phyloP scores from a whole-genome alignment of 257 asterid species.

The Fraxinus excelsior region DNA sequence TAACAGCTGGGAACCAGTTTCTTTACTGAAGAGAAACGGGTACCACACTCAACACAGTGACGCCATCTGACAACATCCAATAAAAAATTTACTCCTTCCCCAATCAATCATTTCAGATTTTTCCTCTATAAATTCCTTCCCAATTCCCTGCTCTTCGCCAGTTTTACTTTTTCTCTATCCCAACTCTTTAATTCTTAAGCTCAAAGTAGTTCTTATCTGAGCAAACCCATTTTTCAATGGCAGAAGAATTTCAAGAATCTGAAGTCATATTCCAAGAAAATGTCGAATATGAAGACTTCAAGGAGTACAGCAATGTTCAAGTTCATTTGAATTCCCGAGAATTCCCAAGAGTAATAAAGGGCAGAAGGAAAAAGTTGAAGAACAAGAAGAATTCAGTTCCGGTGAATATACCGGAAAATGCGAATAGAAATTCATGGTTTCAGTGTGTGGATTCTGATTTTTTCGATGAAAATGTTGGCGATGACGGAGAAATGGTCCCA shows the following conservation, averaged over 20 bases:
- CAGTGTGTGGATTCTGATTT: slow-evolving; percentile 8
- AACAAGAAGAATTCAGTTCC: slow-evolving; percentile 41
- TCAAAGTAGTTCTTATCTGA: too few species aligned
- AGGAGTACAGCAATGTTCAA: too few species aligned
- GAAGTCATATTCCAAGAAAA: too few species aligned
- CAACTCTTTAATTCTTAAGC: too few species aligned
- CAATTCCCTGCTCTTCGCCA: slow-evolving; percentile 22
- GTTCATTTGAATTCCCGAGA: too few species aligned
- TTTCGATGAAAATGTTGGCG: slow-evolving; percentile 13
- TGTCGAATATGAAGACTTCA: neutral
- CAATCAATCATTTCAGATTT: slow-evolving; percentile 10
- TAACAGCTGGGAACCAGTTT: slow-evolving; percentile 21
- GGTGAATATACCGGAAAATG: slow-evolving; percentile 43
- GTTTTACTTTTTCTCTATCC: too few species aligned
- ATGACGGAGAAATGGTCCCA: slow-evolving; percentile 62
- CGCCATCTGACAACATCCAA: slow-evolving; percentile 14
- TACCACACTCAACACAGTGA: slow-evolving; percentile 37
- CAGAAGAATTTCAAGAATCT: too few species aligned
- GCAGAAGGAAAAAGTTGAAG: slow-evolving; percentile 9
- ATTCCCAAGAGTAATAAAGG: too few species aligned
- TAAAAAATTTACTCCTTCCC: slow-evolving; percentile 16
- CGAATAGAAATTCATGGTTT: slow-evolving; percentile 26
- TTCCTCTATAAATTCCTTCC: slow-evolving; percentile 48
- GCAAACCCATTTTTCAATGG: too few species aligned
- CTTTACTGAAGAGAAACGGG: slow-evolving; percentile 28